Evolutionary conservation across 495 filamentous ascomycete species (phyloP).

Genomic region (Penicillium macrosclerotiorum): DNA sequence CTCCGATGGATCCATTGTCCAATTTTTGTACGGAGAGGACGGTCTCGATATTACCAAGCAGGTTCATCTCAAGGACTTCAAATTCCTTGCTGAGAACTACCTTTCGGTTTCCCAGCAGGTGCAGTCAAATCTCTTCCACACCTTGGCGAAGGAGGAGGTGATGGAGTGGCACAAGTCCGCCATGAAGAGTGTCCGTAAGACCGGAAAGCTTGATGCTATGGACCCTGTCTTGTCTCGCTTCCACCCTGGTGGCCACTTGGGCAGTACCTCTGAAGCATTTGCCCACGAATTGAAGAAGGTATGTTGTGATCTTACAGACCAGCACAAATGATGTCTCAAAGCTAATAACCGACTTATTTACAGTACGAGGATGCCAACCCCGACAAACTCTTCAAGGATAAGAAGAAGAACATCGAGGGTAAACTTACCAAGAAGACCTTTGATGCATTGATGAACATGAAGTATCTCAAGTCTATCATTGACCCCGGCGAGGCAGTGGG

Average conservation of each 20-base stretch:
- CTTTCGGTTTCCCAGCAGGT: slow-evolving; percentile 54
- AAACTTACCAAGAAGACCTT: slow-evolving; percentile 70
- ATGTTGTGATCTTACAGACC: slow-evolving; percentile 10
- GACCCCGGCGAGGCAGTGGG: slow-evolving; percentile 98
- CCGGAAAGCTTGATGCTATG: slow-evolving; percentile 59
- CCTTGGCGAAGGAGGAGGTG: slow-evolving; percentile 52
- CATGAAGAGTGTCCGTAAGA: slow-evolving; percentile 76
- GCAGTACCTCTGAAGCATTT: slow-evolving; percentile 88
- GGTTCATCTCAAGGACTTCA: slow-evolving; percentile 86
- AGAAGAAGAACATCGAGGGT: slow-evolving; percentile 60
- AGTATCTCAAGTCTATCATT: slow-evolving; percentile 90
- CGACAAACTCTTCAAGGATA: slow-evolving; percentile 73
- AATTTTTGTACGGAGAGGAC: slow-evolving; percentile 97
- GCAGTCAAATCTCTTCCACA: slow-evolving; percentile 46
- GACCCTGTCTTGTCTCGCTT: slow-evolving; percentile 75
- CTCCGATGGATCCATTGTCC: slow-evolving; percentile 85
- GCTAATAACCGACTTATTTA: slow-evolving; percentile 24
- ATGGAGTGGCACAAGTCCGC: slow-evolving; percentile 64
- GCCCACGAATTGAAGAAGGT: slow-evolving; percentile 59
- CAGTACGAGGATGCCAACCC: slow-evolving; percentile 76
- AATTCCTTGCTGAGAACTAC: slow-evolving; percentile 82
- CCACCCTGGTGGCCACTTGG: slow-evolving; percentile 72
- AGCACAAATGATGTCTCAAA: neutral
- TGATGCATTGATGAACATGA: slow-evolving; percentile 77
- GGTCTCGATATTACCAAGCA: slow-evolving; percentile 92